Conservation (phyloP, 2,329 filamentous ascomycete genomes). For the Arthrobotrys sphaeroides region DNA sequence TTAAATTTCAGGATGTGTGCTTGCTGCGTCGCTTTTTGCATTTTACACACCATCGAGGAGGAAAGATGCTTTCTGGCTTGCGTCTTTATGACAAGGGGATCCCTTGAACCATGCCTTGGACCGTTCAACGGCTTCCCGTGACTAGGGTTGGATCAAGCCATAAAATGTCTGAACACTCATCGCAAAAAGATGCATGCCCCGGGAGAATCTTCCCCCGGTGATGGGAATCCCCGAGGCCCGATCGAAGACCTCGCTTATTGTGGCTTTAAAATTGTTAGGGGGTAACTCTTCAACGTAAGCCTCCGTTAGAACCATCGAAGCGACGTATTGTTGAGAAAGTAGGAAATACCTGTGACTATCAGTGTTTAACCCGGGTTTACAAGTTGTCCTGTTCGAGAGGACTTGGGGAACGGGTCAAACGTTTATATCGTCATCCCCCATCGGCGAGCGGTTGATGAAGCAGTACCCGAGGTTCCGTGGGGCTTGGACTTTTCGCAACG, state of each 20-base stretch:
- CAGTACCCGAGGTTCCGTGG: slow-evolving; percentile 50
- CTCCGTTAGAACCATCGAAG: slow-evolving; percentile 27
- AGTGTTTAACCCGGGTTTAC: slow-evolving; percentile 14
- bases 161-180: slow-evolving; percentile 23
- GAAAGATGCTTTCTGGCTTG: slow-evolving; percentile 45
- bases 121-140: slow-evolving; percentile 54
- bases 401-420: not conserved
- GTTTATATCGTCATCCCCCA: slow-evolving; percentile 12
- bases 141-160: slow-evolving; percentile 51
- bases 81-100: slow-evolving; percentile 31
- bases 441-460: slow-evolving; percentile 26
- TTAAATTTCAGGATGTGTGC: slow-evolving; percentile 55
- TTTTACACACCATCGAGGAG: slow-evolving; percentile 27
- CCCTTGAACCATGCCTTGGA: slow-evolving; percentile 53
- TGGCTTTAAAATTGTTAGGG: slow-evolving; percentile 49
- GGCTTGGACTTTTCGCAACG: slow-evolving; percentile 49
- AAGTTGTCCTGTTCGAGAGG: not conserved
- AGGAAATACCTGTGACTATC: slow-evolving; percentile 17
- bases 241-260: slow-evolving; percentile 22
- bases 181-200: slow-evolving; percentile 6
- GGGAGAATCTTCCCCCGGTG: slow-evolving; percentile 4
- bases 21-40: slow-evolving; percentile 52
- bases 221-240: not conserved
- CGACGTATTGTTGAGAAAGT: slow-evolving; percentile 9
- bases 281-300: slow-evolving; percentile 15